A percentile compares a stretch with the other conserved stretches of the same genome.
Evolutionary conservation across 371 early-diverging fungal genomes (phyloP).

Genomic region (Smittium culicis): DNA sequence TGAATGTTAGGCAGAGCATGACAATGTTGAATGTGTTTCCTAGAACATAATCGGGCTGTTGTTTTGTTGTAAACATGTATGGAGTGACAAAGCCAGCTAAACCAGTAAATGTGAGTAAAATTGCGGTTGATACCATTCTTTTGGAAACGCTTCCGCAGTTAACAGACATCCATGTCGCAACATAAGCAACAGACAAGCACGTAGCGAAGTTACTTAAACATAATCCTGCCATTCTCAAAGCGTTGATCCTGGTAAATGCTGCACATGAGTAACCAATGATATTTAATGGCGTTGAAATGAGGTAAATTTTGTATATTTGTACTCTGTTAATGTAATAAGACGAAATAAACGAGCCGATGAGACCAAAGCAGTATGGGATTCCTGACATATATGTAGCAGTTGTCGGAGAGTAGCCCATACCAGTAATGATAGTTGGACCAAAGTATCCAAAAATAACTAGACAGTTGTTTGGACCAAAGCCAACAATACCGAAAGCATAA

Average conservation of each 20-base stretch:
- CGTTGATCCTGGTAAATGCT: neutral
- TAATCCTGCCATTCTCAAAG: neutral
- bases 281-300: neutral
- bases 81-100: slow-evolving; percentile 13
- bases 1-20: neutral
- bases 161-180: slow-evolving; percentile 10
- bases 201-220: neutral
- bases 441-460: slow-evolving; percentile 7
- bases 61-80: slow-evolving; percentile 5
- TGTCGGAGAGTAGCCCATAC: slow-evolving; percentile 9
- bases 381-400: slow-evolving; percentile 11
- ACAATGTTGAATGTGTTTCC: slow-evolving; percentile 6
- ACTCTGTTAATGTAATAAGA: neutral
- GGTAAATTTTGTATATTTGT: neutral
- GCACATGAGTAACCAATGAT: neutral
- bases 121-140: neutral
- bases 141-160: slow-evolving; percentile 9
- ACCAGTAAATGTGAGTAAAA: neutral
- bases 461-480: slow-evolving; percentile 8
- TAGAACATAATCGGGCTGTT: slow-evolving; percentile 6
- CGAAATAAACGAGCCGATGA: slow-evolving; percentile 1
- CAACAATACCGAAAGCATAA: slow-evolving; percentile 9
- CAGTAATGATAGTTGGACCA: slow-evolving; percentile 13
- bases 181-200: neutral
- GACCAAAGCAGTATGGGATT: slow-evolving; percentile 7